Conservation (phyloP, 2,329 filamentous ascomycete species). For the Colletotrichum aenigma region DNA sequence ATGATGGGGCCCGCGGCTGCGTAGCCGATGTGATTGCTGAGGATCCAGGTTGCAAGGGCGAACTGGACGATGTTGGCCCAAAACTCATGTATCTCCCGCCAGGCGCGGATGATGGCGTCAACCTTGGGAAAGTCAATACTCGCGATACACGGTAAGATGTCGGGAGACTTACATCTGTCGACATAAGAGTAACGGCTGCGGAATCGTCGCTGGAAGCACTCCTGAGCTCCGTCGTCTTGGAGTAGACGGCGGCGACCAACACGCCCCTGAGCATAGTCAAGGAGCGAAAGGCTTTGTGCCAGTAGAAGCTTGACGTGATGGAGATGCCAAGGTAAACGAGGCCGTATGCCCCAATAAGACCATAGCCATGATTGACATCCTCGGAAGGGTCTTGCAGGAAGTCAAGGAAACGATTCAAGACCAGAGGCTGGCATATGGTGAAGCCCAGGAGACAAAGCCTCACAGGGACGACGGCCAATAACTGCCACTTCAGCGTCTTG, state of each 20-base stretch:
- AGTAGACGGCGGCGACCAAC: conserved; percentile 29
- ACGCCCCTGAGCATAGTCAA: conserved; percentile 29
- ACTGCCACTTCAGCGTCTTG: conserved; percentile 29
- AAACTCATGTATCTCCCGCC: conserved; percentile 38
- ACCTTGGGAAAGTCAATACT: conserved; percentile 26
- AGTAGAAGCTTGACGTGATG: conserved; percentile 28
- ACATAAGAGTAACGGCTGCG: conserved; percentile 29
- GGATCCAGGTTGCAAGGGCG: conserved; percentile 34
- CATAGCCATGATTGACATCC: conserved; percentile 34
- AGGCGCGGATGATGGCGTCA: conserved; percentile 38
- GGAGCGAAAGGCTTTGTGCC: conserved; percentile 26
- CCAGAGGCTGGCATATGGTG: conserved; percentile 39
- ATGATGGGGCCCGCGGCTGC: conserved; percentile 36
- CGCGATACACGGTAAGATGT: not conserved
- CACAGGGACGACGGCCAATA: conserved; percentile 34
- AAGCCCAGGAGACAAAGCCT: conserved; percentile 36
- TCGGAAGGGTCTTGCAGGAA: conserved; percentile 31
- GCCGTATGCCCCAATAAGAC: conserved; percentile 44
- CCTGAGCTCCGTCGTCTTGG: conserved; percentile 25
- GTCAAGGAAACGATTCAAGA: conserved; percentile 35
- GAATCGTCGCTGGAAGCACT: conserved; percentile 20
- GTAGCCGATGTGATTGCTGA: conserved; percentile 36
- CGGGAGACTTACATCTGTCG: conserved; percentile 30
- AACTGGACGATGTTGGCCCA: conserved; percentile 41
- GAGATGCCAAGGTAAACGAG: conserved; percentile 48